Conservation (phyloP, 352 stramenopile species). For the Pythium rishiriense region DNA sequence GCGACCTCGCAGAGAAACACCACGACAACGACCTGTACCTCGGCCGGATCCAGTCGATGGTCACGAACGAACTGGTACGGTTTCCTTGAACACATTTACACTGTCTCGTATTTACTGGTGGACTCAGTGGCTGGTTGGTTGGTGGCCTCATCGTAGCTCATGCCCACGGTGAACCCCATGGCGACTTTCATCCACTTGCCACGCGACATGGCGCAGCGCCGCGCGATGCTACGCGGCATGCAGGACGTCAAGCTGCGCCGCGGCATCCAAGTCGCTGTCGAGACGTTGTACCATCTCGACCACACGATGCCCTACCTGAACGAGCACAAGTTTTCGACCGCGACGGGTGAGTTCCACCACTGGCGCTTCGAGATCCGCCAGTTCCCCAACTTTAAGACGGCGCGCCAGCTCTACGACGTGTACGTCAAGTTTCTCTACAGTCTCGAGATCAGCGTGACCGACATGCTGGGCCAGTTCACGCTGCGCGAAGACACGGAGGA, state of each 20-base stretch:
- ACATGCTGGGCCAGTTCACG: slow-evolving; percentile 44
- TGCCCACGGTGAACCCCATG: slow-evolving; percentile 17
- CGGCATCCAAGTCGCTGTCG: slow-evolving; percentile 5
- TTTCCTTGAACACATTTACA: not conserved
- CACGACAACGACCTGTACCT: slow-evolving; percentile 17
- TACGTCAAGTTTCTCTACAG: slow-evolving; percentile 42
- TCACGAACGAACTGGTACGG: slow-evolving; percentile 13
- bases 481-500: slow-evolving; percentile 53
- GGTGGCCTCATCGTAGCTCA: no score
- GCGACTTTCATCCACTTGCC: slow-evolving; percentile 20
- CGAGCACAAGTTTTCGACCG: slow-evolving; percentile 9
- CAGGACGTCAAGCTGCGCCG: slow-evolving; percentile 42
- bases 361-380: slow-evolving; percentile 21
- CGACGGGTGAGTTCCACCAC: slow-evolving; percentile 13
- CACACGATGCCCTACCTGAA: slow-evolving; percentile 8
- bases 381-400: slow-evolving; percentile 37
- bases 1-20: slow-evolving; percentile 25
- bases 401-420: slow-evolving; percentile 46
- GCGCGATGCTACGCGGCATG: slow-evolving; percentile 19
- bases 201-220: slow-evolving; percentile 1
- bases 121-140: no score
- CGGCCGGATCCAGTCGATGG: slow-evolving; percentile 17
- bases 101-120: no score
- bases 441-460: slow-evolving; percentile 58
- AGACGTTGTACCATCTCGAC: slow-evolving; percentile 5